These are phyloP conservation scores for Alectoria sarmentosa DNA, from an alignment of 495 filamentous ascomycete genomes.

Conservation along the genomic window DNA sequence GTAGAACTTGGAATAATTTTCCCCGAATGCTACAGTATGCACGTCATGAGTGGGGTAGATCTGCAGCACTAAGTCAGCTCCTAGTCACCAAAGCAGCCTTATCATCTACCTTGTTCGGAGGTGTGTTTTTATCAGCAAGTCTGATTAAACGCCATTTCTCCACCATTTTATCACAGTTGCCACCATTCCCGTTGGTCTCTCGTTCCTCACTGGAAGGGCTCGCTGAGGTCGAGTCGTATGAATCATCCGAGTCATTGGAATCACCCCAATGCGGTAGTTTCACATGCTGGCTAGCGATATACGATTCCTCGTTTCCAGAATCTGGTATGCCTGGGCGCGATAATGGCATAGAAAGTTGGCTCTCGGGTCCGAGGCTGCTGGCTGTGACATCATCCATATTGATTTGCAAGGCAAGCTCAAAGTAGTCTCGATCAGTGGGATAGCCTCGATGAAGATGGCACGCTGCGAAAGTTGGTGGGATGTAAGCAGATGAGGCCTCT, in stretches of 20 bases:
- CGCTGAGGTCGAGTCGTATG: background rate
- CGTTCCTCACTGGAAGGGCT: background rate
- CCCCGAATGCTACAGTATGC: background rate
- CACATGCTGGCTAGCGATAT: background rate
- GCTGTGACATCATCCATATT: background rate
- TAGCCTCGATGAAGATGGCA: too few species aligned
- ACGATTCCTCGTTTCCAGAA: background rate
- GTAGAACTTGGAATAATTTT: background rate
- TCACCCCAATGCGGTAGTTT: background rate
- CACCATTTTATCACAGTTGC: background rate
- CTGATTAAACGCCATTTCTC: slow-evolving; percentile 2
- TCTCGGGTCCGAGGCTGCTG: background rate
- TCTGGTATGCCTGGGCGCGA: background rate
- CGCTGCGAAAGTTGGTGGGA: background rate
- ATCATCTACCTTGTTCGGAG: background rate
- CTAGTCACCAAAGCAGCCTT: background rate
- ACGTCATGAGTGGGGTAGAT: background rate
- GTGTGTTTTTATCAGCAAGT: background rate
- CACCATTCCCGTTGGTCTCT: background rate
- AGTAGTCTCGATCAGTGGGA: background rate
- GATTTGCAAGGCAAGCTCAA: background rate
- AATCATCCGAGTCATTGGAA: background rate
- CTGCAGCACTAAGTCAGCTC: background rate
- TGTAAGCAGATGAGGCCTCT: background rate
- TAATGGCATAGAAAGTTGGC: background rate